phyloP scores from a whole-genome alignment of 148 eudicot species.

The Agrostemma githago region DNA sequence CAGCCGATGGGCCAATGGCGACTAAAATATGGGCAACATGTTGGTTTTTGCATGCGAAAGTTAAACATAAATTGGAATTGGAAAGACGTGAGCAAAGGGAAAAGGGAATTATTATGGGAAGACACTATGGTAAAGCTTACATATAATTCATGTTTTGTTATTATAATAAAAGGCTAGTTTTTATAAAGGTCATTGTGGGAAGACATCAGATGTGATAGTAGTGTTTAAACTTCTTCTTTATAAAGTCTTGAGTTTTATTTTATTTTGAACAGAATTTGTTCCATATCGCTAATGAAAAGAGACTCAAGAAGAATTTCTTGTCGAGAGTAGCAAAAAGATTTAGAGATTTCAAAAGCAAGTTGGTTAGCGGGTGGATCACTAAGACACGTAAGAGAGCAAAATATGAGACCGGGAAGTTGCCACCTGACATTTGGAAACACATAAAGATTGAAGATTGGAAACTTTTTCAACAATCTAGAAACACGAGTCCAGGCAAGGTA shows the following conservation, averaged over 20 bases:
- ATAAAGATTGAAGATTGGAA: background rate
- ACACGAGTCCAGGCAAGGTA: background rate
- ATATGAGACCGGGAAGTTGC: background rate
- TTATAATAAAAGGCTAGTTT: background rate
- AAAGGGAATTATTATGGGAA: background rate
- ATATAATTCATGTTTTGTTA: background rate
- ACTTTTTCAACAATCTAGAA: background rate
- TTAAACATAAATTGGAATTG: conserved; percentile 3
- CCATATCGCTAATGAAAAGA: background rate
- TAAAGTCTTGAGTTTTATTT: background rate
- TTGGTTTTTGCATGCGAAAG: conserved; percentile 7
- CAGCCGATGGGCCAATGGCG: background rate
- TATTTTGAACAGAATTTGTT: background rate
- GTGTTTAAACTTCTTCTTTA: background rate
- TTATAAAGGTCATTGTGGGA: too few species aligned
- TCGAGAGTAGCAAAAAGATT: background rate
- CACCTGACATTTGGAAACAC: background rate
- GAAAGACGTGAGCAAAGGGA: background rate
- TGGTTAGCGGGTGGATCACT: background rate
- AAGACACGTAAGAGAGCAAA: background rate
- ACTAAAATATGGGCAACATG: background rate
- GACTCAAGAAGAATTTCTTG: background rate
- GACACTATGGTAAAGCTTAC: background rate
- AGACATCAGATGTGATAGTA: too few species aligned
- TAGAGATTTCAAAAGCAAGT: background rate